Percentiles rank a stretch among this genome's conserved stretches.
Conservation (phyloP, 345 rosid species). For the Syzygium aqueum region DNA sequence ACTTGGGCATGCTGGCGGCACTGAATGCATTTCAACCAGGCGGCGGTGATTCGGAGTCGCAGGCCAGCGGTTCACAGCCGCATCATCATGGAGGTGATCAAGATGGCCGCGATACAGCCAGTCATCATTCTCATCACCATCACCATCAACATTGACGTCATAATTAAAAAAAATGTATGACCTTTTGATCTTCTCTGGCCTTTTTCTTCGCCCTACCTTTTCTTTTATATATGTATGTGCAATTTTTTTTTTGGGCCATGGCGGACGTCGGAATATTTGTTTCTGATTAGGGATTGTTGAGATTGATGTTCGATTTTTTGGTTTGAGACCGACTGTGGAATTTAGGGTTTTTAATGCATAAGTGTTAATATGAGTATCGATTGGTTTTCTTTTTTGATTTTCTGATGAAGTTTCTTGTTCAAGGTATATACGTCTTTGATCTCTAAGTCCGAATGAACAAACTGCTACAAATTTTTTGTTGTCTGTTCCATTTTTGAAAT, state of each 20-base stretch:
- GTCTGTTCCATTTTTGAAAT: neutral
- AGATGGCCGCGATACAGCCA: neutral
- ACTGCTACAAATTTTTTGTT: neutral
- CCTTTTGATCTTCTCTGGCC: neutral
- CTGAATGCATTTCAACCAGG: conserved; percentile 49
- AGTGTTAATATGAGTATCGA: neutral
- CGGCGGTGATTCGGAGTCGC: neutral
- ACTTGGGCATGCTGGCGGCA: conserved; percentile 58
- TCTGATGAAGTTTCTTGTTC: neutral
- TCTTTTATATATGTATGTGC: neutral
- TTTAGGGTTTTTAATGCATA: neutral
- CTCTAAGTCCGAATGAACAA: neutral
- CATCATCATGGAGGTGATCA: neutral
- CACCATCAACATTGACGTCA: neutral
- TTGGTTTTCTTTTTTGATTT: neutral
- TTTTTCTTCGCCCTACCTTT: neutral
- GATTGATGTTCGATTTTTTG: neutral
- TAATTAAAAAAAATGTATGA: neutral
- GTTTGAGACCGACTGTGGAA: neutral
- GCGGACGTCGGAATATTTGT: neutral
- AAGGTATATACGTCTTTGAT: neutral
- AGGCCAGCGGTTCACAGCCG: neutral
- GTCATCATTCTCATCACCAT: neutral
- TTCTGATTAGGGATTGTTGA: neutral
- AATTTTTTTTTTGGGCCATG: neutral